Evolutionary conservation across 2,329 filamentous ascomycete genomes (phyloP), one percentile per base, ranked within the genome.

Genomic region (Colletotrichum theobromicola): DNA sequence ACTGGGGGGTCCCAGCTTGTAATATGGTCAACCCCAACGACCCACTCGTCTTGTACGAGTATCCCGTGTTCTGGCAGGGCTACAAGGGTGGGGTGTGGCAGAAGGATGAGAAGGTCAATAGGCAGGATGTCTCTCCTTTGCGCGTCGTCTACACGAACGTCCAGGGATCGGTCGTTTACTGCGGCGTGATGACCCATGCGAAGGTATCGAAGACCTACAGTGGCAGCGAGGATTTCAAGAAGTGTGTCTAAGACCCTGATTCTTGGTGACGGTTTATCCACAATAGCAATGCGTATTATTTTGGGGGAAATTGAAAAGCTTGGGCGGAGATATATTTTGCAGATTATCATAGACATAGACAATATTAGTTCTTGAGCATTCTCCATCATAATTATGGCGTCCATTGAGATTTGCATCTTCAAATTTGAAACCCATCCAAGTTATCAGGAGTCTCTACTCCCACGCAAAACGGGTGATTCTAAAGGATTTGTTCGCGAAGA

Each of bases 11-110:
- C 10, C 5, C 35, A 9, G 32, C 18, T 5, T 62, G 58, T 18
- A 32, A n/a, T n/a, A n/a, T n/a, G n/a, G n/a, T n/a, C n/a, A n/a
- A n/a, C n/a, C n/a, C 28, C n/a, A 34, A 18, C 32, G 32, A 21
- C 10, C 28, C 58, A 21, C 28, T n/a, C n/a, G n/a, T n/a, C 58
- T 32, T 34, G n/a, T 24, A 34, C 8, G 58, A 62, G 32, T 62
- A 62, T 24, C 58, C 58, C n/a, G 28, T 62, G 16, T 62, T 32
- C 58, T 62, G 58, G 30, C 16, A 62, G 10, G 32, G 58, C 32
- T 62, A 35, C 12, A 62, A 24, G 13, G 37, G 37, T 46, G 37
- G 18, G 2, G 37, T 46, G 18, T 46, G 37, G 37, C 18, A 46
- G 18, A n/a, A 46, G 37, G 18, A 46, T 6, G 16, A 62, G 58